Evolutionary conservation across 352 stramenopile genomes (phyloP), one percentile per base, ranked within the genome.

Genomic region (Globisporangium solare): DNA sequence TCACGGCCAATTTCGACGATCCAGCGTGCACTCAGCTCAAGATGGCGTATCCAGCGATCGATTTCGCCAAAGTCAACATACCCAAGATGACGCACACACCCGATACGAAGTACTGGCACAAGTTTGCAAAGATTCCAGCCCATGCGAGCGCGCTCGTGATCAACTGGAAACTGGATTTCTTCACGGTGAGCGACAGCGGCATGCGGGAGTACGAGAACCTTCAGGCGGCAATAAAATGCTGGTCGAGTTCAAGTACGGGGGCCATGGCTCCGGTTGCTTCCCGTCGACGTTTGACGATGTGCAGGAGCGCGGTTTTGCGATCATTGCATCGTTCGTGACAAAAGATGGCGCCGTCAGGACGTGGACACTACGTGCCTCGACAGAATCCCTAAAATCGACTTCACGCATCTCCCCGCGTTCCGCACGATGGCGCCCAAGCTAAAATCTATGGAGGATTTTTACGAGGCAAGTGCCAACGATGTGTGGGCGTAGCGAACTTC

Each of bases 81-180:
- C 32, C 39, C 15, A 1, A 22, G 6, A 15, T 3, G 47, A 21
- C 37, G 10, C 78, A 81, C 59, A 31, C 54, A n/a, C 51, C 31
- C 2, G 72, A 81, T 47, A 47, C 64, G 43, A 39, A 63, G 46
- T 78, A 74, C 61, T 71, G 41, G 32, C 47, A 70, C 48, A 59
- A 60, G 17, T 60, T 60, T 3, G 51, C 67, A 0, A 37, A 42
- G 43, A 57, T 81, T 21, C 47, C 66, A 0, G 39, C 58, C 15
- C 21, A 61, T 46, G 54, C 59, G 17, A 69, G 60, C 15, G 67
- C 60, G 11, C n/a, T 79, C 32, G 18, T 78, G 15, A 39, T 76
- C 42, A 76, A 62, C 42, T 60, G 71, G 6, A 53, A 41, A 0
- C 22, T 76, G 54, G 71, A 80, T 13, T 60, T 48, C 24, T 46